phyloP scores from a whole-genome alignment of 352 stramenopile genomes.

The Phytophthora cactorum region DNA sequence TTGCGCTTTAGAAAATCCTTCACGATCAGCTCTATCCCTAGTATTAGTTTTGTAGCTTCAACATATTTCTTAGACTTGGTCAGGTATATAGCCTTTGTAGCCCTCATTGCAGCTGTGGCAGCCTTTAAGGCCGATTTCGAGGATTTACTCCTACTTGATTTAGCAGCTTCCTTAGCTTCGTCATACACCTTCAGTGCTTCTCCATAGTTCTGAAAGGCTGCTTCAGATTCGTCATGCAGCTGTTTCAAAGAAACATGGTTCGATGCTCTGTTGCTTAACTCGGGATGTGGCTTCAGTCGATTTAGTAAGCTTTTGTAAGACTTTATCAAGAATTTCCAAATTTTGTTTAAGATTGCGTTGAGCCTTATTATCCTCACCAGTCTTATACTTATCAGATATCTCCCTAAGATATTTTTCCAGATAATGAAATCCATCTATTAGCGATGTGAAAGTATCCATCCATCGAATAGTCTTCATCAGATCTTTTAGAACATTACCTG shows the following conservation, averaged over 20 bases:
- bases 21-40: not conserved
- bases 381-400: not conserved
- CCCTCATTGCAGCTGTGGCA: not conserved
- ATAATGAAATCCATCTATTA: not conserved
- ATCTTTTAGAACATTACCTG: not conserved
- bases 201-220: not conserved
- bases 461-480: not conserved
- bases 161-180: not conserved
- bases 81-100: not conserved
- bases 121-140: not conserved
- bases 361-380: not conserved
- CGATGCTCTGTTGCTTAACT: not conserved
- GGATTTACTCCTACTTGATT: not conserved
- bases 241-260: not conserved
- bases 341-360: not conserved
- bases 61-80: not conserved
- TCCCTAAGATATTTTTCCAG: not conserved
- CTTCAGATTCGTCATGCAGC: not conserved
- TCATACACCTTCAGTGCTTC: not conserved
- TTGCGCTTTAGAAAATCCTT: not conserved
- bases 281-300: not conserved
- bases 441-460: not conserved
- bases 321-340: not conserved
- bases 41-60: not conserved
- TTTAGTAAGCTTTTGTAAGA: not conserved